These are phyloP conservation scores for Xylariaceae sp. DNA, from an alignment of 2,329 filamentous ascomycete species.

Conservation along the genomic window DNA sequence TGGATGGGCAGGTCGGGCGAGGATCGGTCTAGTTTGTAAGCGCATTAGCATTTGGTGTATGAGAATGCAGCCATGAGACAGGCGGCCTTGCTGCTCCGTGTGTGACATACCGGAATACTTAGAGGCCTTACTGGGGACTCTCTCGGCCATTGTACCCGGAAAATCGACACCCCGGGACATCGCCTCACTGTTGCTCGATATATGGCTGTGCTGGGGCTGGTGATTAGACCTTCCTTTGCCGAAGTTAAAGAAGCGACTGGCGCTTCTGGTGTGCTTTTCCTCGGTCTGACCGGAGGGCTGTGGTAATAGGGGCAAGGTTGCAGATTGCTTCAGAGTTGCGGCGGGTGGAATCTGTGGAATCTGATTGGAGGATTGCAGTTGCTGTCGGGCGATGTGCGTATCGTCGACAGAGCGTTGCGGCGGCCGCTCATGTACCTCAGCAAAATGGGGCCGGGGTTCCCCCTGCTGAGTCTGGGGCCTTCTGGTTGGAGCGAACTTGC, in stretches of 20 bases:
- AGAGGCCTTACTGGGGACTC: slow-evolving; percentile 27
- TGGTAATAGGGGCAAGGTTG: slow-evolving; percentile 17
- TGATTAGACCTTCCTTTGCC: slow-evolving; percentile 25
- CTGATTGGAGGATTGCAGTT: slow-evolving; percentile 18
- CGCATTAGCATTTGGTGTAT: slow-evolving; percentile 20
- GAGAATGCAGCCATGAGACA: slow-evolving; percentile 10
- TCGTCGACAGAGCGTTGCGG: slow-evolving; percentile 26
- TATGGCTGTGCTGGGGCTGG: slow-evolving; percentile 25
- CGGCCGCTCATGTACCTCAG: slow-evolving; percentile 10
- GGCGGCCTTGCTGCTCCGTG: neutral
- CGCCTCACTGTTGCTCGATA: slow-evolving; percentile 23
- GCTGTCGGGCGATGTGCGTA: slow-evolving; percentile 23
- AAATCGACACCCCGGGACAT: slow-evolving; percentile 29
- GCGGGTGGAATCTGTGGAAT: slow-evolving; percentile 19
- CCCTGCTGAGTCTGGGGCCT: slow-evolving; percentile 22
- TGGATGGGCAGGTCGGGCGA: slow-evolving; percentile 34
- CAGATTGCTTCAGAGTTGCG: slow-evolving; percentile 20
- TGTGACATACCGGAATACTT: slow-evolving; percentile 30
- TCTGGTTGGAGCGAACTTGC: slow-evolving; percentile 28
- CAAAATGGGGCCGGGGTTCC: slow-evolving; percentile 12
- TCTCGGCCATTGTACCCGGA: slow-evolving; percentile 26
- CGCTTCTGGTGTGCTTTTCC: slow-evolving; percentile 31
- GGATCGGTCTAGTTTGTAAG: slow-evolving; percentile 26
- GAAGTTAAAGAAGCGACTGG: slow-evolving; percentile 33
- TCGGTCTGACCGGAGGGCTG: slow-evolving; percentile 14